Base-by-base conservation (phyloP, 2,329 filamentous ascomycete species). In the Orbilia quercus region DNA sequence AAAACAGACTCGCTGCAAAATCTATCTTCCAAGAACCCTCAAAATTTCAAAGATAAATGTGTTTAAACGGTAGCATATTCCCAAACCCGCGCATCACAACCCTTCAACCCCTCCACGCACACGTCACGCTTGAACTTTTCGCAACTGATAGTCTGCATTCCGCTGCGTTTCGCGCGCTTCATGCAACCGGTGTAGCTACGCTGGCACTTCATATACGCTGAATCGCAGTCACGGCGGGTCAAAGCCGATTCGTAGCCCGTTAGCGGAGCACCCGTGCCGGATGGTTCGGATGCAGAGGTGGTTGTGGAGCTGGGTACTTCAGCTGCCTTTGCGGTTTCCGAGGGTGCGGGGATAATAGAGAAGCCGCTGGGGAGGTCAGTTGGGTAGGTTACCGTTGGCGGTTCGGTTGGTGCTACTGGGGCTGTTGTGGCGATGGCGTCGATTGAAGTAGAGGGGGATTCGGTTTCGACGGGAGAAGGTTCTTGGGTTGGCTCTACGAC, bases 101-200 rank as follows among this genome's bases (percentile, higher is more conserved):
- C 67, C 12, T 31, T 59, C 44, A 72, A 54, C 3, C 67, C 67
- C 6, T 65, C 25, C 11, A 72, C 16, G 38, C 67, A 72, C 25
- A 55, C 44, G 11, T 72, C 67, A 11, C 67, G 44, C 67, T 65
- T 72, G 40, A 65, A 72, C 59, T 65, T 72, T 53, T 72, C 67
- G 12, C 67, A 72, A 53, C 67, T 72, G 38, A 59, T 51, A 16
- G 67, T 55, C 18, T 72, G 67, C 67, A 72, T 72, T 11, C 53
- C 53, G 47, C 59, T 65, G 7, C 67, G 44, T 59, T 72, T 72
- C 14, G 67, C 67, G 40, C 67, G 67, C 53, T 65, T 72, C 67
- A 72, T 59, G 38, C 67, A 72, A 9, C 67, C 67, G 5, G 51
- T 28, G 16, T 59, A 72, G 40, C 59, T 72, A 4, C 67, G 53